Base-by-base conservation (phyloP, 345 rosid genomes). In the Citrus reticulata region DNA sequence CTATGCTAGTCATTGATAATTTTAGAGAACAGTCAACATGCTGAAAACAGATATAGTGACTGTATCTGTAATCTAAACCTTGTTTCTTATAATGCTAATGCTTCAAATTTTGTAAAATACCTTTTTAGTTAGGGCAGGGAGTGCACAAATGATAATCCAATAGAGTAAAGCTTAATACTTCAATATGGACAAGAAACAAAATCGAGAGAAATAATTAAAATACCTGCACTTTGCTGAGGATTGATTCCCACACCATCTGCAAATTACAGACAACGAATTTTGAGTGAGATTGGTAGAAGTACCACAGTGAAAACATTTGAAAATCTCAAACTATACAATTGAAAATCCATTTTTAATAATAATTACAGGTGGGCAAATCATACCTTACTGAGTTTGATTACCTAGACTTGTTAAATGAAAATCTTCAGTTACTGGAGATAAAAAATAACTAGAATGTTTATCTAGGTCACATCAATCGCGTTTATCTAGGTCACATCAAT, bases 211-310 rank as follows among this genome's bases (percentile, higher is more conserved):
- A 66, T 22, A 68, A 62, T 2, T 16, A 24, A 55, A 34, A 17
- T 78, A 96, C 99, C 98, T 78, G 99, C 97, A 80, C 97, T 94
- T 83, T 96, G 99, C 78, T 96, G 98, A 55, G 98, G 99, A 86
- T 93, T 94, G 84, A 96, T 94, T 79, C 98, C 99, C 2, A 96
- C 93, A 7, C 99, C 99, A 90, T 94, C 99, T 96, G 93, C 75
- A 88, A n/a, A 42, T 20, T 78, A 78, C 51, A 70, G 29, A 72
- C 27, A 79, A 17, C 20, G 46, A 77, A 11, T 63, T 65, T 40
- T 72, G 75, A 68, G 64, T 55, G 49, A 35, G 54, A 42, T 46
- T 51, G 27, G 27, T 40, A 8, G 13, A 40, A 74, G 7, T 13
- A n/a, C 3, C 2, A 27, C 5, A 19, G 25, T 10, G 34, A 74